Evolutionary conservation across 352 stramenopile genomes (phyloP), one percentile per base, ranked within the genome.

Genomic region (Pythium insidiosum): DNA sequence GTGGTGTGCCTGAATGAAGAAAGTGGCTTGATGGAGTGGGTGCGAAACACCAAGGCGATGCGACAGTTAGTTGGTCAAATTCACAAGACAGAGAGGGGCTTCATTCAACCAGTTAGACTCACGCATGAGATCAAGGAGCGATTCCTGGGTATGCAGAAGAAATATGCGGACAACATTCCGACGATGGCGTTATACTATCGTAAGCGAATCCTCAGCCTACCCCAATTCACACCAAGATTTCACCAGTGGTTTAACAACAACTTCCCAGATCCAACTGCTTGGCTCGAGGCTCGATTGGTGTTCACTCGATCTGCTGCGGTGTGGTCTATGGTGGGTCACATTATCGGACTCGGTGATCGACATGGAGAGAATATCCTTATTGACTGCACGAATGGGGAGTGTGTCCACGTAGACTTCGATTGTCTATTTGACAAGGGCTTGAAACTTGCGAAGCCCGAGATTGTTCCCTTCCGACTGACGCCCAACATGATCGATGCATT

Each of bases 341-440:
- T 99, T 21, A 75, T 96, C 15, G 88, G 86, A 16, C 72, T 97
- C 1, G 88, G 88, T 6, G 88, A 96, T 75, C 87, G 97, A 21
- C 97, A 99, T 49, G 92, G 95, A 1, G 97, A 99, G 62, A 99
- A 99, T 61, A 98, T 99, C 55, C 65, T 99, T 12, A 94, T 99
- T 28, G 95, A 99, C 63, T 97, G 78, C 39, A 91, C 67, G 13
- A 98, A 76, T 43, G 97, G 97, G 30, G 96, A 98, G 71, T 98
- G 94, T 51, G 95, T 99, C 10, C 97, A 99, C 69, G 97, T 99
- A 38, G 97, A 99, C 64, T 99, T 99, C 72, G 95, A 98, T 63
- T 98, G 97, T 57, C 84, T 99, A 38, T 99, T 99, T 61, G 97
- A 99, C 66, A 99, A 99, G 59, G 97, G 96, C 5, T 72, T 99